Conservation (phyloP, 164 flowering plant genomes). For the Nymphaea thermarum region DNA sequence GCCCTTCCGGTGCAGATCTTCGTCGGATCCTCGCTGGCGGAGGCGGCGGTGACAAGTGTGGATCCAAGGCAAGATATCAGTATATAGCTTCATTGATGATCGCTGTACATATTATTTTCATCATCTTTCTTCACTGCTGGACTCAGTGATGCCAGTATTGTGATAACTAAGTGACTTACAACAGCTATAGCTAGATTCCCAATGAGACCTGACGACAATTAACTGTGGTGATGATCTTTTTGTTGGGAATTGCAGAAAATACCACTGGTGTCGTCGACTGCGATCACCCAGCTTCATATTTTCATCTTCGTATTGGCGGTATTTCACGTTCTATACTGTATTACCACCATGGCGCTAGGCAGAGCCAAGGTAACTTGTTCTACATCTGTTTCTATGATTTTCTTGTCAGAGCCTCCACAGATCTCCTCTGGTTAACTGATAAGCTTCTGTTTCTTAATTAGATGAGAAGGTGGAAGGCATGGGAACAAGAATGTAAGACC, state of each 20-base stretch:
- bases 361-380: conserved; percentile 36
- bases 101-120: too few species aligned
- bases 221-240: too few species aligned
- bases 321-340: conserved; percentile 49
- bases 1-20: conserved; percentile 2
- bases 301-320: conserved; percentile 61
- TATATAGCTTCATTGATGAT: too few species aligned
- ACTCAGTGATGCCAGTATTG: too few species aligned
- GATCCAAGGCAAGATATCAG: conserved; percentile 17
- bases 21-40: conserved; percentile 31
- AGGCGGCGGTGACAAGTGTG: conserved; percentile 24
- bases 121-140: too few species aligned
- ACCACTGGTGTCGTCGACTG: conserved; percentile 39
- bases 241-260: conserved; percentile 24
- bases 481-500: conserved; percentile 69
- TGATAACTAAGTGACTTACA: too few species aligned
- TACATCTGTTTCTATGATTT: neutral
- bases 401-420: neutral
- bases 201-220: too few species aligned
- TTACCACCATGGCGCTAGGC: conserved; percentile 46
- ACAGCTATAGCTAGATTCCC: too few species aligned
- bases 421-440: neutral
- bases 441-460: conserved; percentile 3
- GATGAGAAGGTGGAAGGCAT: conserved; percentile 70
- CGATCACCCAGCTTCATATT: conserved; percentile 61